Evolutionary conservation across 768 basidiomycete species (phyloP).

Genomic region (Cystobasidium onofrii): DNA sequence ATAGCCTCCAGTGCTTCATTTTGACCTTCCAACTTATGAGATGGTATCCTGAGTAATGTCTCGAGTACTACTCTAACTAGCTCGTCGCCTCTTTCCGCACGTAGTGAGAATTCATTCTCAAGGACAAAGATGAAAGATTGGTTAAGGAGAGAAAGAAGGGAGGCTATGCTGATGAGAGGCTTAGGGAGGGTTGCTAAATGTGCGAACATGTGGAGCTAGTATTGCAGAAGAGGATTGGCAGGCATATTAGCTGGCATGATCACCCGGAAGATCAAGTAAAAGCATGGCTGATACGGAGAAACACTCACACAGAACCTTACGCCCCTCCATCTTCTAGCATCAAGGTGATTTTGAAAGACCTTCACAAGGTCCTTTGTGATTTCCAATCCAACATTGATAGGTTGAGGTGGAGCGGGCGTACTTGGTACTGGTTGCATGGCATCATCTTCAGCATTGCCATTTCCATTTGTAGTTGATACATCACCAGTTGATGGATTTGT

Average conservation of each 20-base stretch:
- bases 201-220: constrained; percentile 85
- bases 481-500: background rate
- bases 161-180: constrained; percentile 60
- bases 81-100: constrained; percentile 70
- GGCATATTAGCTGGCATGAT: background rate
- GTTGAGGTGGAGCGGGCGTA: background rate
- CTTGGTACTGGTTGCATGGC: background rate
- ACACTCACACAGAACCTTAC: constrained; percentile 70
- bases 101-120: constrained; percentile 73
- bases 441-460: constrained; percentile 44
- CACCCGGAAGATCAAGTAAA: too few relatives aligned
- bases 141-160: constrained; percentile 64
- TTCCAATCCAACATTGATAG: constrained; percentile 55
- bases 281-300: constrained; percentile 5
- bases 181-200: constrained; percentile 65
- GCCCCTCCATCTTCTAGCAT: constrained; percentile 84
- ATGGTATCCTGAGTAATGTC: constrained; percentile 62
- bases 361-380: constrained; percentile 83
- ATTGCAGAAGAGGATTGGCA: background rate
- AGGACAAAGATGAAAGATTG: constrained; percentile 77
- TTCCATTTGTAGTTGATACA: constrained; percentile 38
- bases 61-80: constrained; percentile 74
- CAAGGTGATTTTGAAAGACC: constrained; percentile 78
- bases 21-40: background rate
- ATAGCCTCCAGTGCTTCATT: constrained; percentile 2